Conservation (phyloP, 306 rosid genomes). For the Amphicarpaea edgeworthii region DNA sequence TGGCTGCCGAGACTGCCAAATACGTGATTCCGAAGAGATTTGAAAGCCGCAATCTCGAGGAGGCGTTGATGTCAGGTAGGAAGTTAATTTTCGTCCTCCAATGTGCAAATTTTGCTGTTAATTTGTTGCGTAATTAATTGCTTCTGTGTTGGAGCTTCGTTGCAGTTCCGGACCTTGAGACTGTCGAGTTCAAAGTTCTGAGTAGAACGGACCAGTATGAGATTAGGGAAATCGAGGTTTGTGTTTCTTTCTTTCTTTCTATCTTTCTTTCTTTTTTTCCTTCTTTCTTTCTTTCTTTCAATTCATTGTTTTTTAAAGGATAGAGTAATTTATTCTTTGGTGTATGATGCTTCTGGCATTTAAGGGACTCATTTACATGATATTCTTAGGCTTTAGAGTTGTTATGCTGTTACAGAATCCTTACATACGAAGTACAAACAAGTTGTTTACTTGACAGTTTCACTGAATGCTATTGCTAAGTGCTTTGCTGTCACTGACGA, state of each 20-base stretch:
- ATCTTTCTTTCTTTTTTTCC: neutral
- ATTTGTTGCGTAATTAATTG: neutral
- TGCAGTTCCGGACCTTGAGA: slow-evolving; percentile 92
- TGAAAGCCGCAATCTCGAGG: slow-evolving; percentile 83
- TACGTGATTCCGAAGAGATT: slow-evolving; percentile 83
- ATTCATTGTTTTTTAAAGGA: neutral
- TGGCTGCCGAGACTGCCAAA: slow-evolving; percentile 71
- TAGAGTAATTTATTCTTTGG: too few relatives aligned
- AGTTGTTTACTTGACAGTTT: neutral
- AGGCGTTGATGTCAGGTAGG: slow-evolving; percentile 75
- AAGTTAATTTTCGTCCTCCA: slow-evolving; percentile 23
- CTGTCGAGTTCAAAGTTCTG: slow-evolving; percentile 76
- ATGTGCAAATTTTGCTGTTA: slow-evolving; percentile 23
- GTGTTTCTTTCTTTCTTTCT: neutral
- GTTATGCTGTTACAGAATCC: slow-evolving; percentile 25
- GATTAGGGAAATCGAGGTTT: slow-evolving; percentile 90
- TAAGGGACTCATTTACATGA: slow-evolving; percentile 6
- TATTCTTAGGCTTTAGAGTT: neutral
- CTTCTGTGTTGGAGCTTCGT: slow-evolving; percentile 38
- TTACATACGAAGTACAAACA: neutral
- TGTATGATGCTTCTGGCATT: slow-evolving; percentile 29
- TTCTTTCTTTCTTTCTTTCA: neutral
- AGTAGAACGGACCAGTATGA: slow-evolving; percentile 70
- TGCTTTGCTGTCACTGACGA: slow-evolving; percentile 9
- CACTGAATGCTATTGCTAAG: slow-evolving; percentile 9